Evolutionary conservation across 345 rosid species (phyloP).

Genomic region (Rhodamnia argentea): DNA sequence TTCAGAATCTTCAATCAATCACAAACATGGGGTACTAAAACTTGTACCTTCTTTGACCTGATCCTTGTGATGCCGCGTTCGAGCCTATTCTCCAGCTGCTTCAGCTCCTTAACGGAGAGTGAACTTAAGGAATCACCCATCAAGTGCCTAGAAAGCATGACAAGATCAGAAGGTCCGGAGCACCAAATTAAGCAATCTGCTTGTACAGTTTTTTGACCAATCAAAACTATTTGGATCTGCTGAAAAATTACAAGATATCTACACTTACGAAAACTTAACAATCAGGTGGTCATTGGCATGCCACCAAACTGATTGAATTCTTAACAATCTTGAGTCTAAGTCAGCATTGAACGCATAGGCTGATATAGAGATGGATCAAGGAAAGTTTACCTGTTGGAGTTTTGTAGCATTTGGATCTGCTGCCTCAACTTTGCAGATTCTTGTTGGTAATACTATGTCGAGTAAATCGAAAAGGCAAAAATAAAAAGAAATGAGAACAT

Average conservation of each 20-base stretch:
- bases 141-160: slow-evolving; percentile 45
- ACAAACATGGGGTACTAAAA: background rate
- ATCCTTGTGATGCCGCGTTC: slow-evolving; percentile 89
- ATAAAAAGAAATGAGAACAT: background rate
- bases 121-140: slow-evolving; percentile 88
- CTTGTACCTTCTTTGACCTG: slow-evolving; percentile 91
- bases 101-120: slow-evolving; percentile 81
- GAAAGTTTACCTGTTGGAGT: slow-evolving; percentile 67
- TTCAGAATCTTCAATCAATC: background rate
- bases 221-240: too few species aligned
- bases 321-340: background rate
- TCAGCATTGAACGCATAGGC: background rate
- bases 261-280: background rate
- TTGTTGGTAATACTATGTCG: slow-evolving; percentile 79
- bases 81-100: slow-evolving; percentile 91
- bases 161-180: background rate
- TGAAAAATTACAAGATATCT: too few species aligned
- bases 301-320: background rate
- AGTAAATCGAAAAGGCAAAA: background rate
- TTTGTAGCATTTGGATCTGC: slow-evolving; percentile 88
- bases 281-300: background rate
- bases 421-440: slow-evolving; percentile 92
- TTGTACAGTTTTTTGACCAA: too few species aligned
- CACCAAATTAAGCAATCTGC: background rate
- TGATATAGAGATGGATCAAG: background rate